A percentile compares a stretch with the other conserved stretches of the same genome.
phyloP scores from a whole-genome alignment of 2,329 filamentous ascomycete genomes.

The Chaetomiaceae sp. region DNA sequence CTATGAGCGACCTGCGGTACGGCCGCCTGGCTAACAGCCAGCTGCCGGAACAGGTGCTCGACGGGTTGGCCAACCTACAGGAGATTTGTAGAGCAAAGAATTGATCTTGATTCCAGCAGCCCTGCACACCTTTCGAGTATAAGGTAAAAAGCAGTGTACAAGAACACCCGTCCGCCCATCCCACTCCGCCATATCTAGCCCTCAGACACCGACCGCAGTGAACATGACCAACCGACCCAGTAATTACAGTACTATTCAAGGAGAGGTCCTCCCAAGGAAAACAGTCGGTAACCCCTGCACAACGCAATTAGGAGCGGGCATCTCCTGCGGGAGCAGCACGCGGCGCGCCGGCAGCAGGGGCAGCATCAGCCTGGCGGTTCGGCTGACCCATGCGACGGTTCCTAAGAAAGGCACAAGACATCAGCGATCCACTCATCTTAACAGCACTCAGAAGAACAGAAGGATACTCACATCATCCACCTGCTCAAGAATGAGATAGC shows the following conservation, averaged over 20 bases:
- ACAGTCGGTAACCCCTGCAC: not conserved
- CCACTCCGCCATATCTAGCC: constrained; percentile 2
- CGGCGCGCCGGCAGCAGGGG: constrained; percentile 18
- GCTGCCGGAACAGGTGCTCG: constrained; percentile 59
- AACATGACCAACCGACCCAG: constrained; percentile 1
- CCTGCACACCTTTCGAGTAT: not conserved
- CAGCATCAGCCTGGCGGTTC: constrained; percentile 12
- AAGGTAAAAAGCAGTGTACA: not conserved
- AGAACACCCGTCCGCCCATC: not conserved
- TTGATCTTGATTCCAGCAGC: constrained; percentile 10
- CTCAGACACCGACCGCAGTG: not conserved
- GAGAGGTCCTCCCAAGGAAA: not conserved
- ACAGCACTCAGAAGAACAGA: constrained; percentile 5
- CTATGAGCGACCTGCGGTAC: constrained; percentile 76
- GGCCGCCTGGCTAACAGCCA: constrained; percentile 63
- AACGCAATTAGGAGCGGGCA: constrained; percentile 20
- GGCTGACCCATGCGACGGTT: constrained; percentile 27
- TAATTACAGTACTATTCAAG: constrained; percentile 13
- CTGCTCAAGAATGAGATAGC: constrained; percentile 66
- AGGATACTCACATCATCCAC: constrained; percentile 71
- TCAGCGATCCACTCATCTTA: constrained; percentile 21
- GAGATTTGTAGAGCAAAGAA: constrained; percentile 47
- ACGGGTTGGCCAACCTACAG: constrained; percentile 59
- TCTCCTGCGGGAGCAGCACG: constrained; percentile 26
- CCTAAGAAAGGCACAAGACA: constrained; percentile 27